Evolutionary conservation across 352 stramenopile genomes (phyloP).

Genomic region (Globisporangium viniferum): DNA sequence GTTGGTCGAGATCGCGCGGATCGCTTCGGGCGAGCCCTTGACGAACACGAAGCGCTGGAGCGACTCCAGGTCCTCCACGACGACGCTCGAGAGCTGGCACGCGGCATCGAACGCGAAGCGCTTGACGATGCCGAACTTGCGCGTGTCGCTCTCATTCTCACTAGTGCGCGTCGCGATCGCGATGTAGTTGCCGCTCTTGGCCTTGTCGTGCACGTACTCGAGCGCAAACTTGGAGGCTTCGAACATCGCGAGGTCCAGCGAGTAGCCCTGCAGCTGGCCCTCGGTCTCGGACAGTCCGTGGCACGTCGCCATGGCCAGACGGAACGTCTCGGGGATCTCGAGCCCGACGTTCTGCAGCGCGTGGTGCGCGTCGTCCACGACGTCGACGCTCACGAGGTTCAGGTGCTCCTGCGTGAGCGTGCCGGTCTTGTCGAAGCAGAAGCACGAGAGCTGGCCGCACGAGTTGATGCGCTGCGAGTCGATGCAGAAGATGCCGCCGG

Average conservation of each 20-base stretch:
- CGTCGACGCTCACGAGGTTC: constrained; percentile 31
- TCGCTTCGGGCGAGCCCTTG: constrained; percentile 42
- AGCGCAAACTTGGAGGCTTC: constrained; percentile 28
- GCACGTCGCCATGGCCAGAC: constrained; percentile 42
- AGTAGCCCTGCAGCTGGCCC: constrained; percentile 36
- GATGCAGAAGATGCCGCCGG: constrained; percentile 54
- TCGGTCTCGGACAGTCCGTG: constrained; percentile 38
- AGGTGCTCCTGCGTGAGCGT: constrained; percentile 72
- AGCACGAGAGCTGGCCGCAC: constrained; percentile 61
- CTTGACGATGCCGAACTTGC: constrained; percentile 40
- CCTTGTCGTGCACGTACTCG: constrained; percentile 27
- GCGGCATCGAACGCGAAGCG: constrained; percentile 49
- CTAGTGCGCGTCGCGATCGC: constrained; percentile 17
- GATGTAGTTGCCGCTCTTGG: constrained; percentile 19
- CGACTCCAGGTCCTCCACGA: constrained; percentile 38
- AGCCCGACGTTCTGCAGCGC: constrained; percentile 8
- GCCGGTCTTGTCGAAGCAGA: constrained; percentile 83
- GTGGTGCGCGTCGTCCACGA: not conserved
- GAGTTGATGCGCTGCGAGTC: constrained; percentile 67
- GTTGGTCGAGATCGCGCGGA: constrained; percentile 11
- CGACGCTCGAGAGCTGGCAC: constrained; percentile 43
- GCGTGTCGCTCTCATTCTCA: not conserved
- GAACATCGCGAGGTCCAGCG: constrained; percentile 58
- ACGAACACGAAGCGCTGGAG: constrained; percentile 37
- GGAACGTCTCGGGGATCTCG: constrained; percentile 23